Evolutionary conservation across 2,329 filamentous ascomycete species (phyloP), one percentile per base, ranked within the genome.

Genomic region (Pseudogymnoascus sp.): DNA sequence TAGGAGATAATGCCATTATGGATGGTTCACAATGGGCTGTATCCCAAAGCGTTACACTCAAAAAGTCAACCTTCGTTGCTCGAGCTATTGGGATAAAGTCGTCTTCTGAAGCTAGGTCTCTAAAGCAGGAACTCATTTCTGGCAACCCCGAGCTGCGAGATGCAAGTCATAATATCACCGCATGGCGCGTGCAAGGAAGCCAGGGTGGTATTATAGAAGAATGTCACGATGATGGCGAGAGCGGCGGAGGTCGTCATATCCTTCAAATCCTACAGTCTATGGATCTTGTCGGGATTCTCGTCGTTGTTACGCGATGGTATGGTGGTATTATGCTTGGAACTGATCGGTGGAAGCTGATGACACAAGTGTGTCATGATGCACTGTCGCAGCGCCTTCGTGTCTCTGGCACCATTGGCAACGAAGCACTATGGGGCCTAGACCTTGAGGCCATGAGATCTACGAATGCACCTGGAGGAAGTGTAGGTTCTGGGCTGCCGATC

Each of bases 291-390:
- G 79, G 83, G 65, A 80, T 79, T 0, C 69, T 86, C 1, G 79
- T 86, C 12, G 81, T 87, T 5, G 77, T 87, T 67, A 83, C 81
- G 13, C 76, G 84, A 36, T 87, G 83, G 83, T 87, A 81, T 64
- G 84, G 84, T 18, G 84, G 84, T 6, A 74, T 83, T 8, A 79
- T 87, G 77, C 76, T 87, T 2, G 84, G 84, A 0, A 79, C 81
- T 0, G 84, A 87, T 67, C 78, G 84, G 15, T 87, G 83, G 82
- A 77, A 82, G 10, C 77, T 87, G 63, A 87, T 87, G 81, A 77
- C 80, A 2, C 79, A 80, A 63, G 82, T 80, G 42, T 77, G 83
- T 58, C 78, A 79, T 35, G 79, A 82, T 52, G 82, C 81, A 1
- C 72, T 87, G 15, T 78, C 82, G 1, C 80, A 82, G 66, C 74